Conservation (phyloP, 495 filamentous ascomycete genomes). For the Lichenothelia convexa region DNA sequence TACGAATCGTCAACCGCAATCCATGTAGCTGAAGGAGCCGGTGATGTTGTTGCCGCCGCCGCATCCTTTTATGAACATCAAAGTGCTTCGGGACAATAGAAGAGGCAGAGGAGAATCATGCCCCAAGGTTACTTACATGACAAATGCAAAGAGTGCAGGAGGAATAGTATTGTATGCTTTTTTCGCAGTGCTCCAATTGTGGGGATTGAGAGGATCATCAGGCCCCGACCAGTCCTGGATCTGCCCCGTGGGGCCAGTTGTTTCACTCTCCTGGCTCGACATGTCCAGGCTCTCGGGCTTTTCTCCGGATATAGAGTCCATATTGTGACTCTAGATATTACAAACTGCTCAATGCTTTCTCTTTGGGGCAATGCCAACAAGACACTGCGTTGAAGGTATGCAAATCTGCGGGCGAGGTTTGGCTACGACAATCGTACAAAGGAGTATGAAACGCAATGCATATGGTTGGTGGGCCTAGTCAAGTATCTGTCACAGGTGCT, state of each 20-base stretch:
- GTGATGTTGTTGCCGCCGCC: too few relatives aligned
- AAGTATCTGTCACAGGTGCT: too few relatives aligned
- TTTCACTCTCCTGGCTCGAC: not conserved
- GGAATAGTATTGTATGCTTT: conserved; percentile 13
- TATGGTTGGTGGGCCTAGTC: too few relatives aligned
- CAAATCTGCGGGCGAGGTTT: too few relatives aligned
- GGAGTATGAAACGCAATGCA: too few relatives aligned
- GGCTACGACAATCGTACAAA: too few relatives aligned
- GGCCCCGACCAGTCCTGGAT: conserved; percentile 21
- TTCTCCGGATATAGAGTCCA: not conserved
- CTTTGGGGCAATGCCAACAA: not conserved
- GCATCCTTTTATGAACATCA: too few relatives aligned
- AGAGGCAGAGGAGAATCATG: too few relatives aligned
- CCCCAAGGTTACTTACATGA: conserved; percentile 19
- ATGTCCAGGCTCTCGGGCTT: not conserved
- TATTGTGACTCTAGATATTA: too few relatives aligned
- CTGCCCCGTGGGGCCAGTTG: not conserved
- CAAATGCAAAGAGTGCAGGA: conserved; percentile 15
- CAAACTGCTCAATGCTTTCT: not conserved
- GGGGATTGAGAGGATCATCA: conserved; percentile 23
- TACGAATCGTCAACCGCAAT: not conserved
- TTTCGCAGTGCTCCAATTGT: conserved; percentile 19
- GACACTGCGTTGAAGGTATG: too few relatives aligned
- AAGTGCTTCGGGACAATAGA: too few relatives aligned
- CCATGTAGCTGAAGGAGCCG: conserved; percentile 5